Evolutionary conservation across 441 rosid species (phyloP).

Genomic region (Populus tomentosa): DNA sequence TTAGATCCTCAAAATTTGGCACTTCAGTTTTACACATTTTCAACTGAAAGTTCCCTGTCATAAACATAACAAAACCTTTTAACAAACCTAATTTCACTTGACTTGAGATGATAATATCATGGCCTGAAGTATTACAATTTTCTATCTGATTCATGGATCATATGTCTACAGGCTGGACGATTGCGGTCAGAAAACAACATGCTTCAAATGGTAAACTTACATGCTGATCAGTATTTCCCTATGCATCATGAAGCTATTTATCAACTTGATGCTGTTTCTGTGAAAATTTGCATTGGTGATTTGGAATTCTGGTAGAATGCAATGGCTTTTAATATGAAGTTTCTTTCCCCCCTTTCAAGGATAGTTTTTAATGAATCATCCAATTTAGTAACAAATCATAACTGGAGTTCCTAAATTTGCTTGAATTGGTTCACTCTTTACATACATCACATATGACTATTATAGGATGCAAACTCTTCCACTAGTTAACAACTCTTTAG

Average conservation of each 20-base stretch:
- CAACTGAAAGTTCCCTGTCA: background rate
- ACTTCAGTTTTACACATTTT: background rate
- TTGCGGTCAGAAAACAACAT: constrained; percentile 63
- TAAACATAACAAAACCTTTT: background rate
- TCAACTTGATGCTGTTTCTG: background rate
- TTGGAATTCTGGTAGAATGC: constrained; percentile 3
- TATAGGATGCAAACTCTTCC: background rate
- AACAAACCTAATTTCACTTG: background rate
- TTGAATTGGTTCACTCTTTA: background rate
- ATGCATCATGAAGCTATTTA: background rate
- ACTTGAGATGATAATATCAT: background rate
- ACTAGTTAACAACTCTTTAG: background rate
- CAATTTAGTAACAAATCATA: background rate
- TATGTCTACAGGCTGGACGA: constrained; percentile 41
- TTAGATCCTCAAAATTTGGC: background rate
- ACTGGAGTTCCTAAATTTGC: background rate
- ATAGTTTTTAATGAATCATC: background rate
- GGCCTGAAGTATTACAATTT: background rate
- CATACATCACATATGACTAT: background rate
- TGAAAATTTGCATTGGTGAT: background rate
- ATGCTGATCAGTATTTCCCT: background rate
- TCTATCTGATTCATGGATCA: constrained; percentile 1
- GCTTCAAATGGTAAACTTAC: constrained; percentile 75
- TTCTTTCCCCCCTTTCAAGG: background rate
- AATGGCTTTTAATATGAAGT: background rate